phyloP scores from a whole-genome alignment of 164 flowering plant genomes.

The Dillenia suffruticosa region DNA sequence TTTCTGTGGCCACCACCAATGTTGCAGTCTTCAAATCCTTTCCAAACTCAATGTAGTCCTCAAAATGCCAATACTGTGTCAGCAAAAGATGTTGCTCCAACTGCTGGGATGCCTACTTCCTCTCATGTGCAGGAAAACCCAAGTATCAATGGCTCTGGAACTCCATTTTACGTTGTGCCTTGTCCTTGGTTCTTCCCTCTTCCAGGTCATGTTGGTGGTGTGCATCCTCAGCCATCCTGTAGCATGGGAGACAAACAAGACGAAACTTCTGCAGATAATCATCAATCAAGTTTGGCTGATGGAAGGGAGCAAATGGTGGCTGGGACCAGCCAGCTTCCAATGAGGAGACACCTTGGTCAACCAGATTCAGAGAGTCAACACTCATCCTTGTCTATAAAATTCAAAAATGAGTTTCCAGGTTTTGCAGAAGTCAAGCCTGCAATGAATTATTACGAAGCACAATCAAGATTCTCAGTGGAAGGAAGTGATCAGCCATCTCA shows the following conservation, averaged over 20 bases:
- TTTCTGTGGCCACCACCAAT: slow-evolving; percentile 49
- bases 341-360: slow-evolving; percentile 23
- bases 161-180: slow-evolving; percentile 46
- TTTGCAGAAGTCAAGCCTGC: slow-evolving; percentile 18
- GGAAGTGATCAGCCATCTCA: slow-evolving; percentile 15
- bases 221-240: slow-evolving; percentile 14
- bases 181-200: slow-evolving; percentile 59
- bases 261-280: slow-evolving; percentile 16
- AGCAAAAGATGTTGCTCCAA: slow-evolving; percentile 12
- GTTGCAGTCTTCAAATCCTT: slow-evolving; percentile 24
- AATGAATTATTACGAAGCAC: slow-evolving; percentile 19
- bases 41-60: slow-evolving; percentile 16
- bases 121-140: slow-evolving; percentile 23
- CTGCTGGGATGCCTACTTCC: slow-evolving; percentile 10
- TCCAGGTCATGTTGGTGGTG: slow-evolving; percentile 23
- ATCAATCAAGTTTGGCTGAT: background rate
- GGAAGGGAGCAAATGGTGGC: no score
- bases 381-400: slow-evolving; percentile 8
- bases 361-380: slow-evolving; percentile 9
- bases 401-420: slow-evolving; percentile 17
- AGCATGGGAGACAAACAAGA: slow-evolving; percentile 13
- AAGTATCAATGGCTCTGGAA: slow-evolving; percentile 16
- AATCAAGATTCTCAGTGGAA: slow-evolving; percentile 16
- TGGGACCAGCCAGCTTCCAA: no score
- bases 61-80: slow-evolving; percentile 14